Base-by-base conservation (phyloP, 2,329 filamentous ascomycete species). In the Polychaeton citri region DNA sequence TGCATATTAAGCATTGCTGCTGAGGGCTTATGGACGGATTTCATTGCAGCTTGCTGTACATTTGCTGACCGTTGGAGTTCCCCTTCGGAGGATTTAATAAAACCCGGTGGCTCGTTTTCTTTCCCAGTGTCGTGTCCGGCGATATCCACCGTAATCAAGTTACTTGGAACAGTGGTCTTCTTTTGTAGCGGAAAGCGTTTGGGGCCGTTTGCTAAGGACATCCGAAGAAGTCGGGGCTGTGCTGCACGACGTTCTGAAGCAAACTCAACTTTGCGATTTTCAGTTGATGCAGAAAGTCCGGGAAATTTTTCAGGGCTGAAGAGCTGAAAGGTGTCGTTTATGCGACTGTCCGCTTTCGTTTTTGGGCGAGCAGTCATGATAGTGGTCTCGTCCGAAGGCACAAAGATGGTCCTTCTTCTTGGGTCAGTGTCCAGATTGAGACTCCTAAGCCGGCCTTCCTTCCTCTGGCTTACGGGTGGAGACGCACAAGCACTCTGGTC, bases 41-140 rank as follows among this genome's bases (percentile, higher is more conserved):
- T n/a, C n/a, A n/a, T n/a, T n/a, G n/a, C n/a, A n/a, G n/a, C n/a
- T n/a, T n/a, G n/a, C n/a, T n/a, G n/a, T n/a, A n/a, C n/a, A n/a
- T n/a, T n/a, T n/a, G n/a, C n/a, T n/a, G n/a, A n/a, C n/a, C n/a
- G n/a, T n/a, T n/a, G n/a, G n/a, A n/a, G n/a, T n/a, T n/a, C n/a
- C n/a, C n/a, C n/a, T n/a, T n/a, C n/a, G n/a, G n/a, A n/a, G n/a
- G n/a, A n/a, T n/a, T n/a, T n/a, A n/a, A n/a, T n/a, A n/a, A n/a
- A n/a, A n/a, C n/a, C 65, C 1, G 73, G 74, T 10, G 72, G 72
- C 4, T 76, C 48, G 42, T 79, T 79, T 51, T 79, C 74, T 46
- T 79, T 79, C 5, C 74, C 74, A 4, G 64, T 65, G 21, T 70
- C 69, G 33, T 63, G 63, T 17, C 72, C 72, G 39, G 59, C 47